Evolutionary conservation across 768 basidiomycete species (phyloP), one percentile per base, ranked within the genome.

Genomic region (Psilocybe tampanensis): DNA sequence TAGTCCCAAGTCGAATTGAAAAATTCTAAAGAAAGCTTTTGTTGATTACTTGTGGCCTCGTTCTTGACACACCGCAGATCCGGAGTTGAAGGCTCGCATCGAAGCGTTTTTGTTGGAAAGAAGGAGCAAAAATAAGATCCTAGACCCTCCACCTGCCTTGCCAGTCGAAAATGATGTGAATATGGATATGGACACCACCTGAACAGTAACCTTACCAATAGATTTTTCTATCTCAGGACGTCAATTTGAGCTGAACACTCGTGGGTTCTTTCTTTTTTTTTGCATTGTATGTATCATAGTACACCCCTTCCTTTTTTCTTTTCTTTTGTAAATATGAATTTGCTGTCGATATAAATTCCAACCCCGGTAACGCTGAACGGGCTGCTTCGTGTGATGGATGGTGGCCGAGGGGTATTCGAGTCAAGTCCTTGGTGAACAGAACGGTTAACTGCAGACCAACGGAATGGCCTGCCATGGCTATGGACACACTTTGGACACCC

Each of bases 1-100:
- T 19, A 7, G 7, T 34, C 15, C 39, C 18, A 24, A 18, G 18
- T 61, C n/a, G 32, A 42, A 32, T 59, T 11, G 7, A 32, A n/a
- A n/a, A 48, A 1, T n/a, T n/a, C n/a, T 24, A 23, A 12, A 47
- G 13, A 17, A 33, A 26, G 23, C 13, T 22, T 13, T 24, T 15
- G 13, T 22, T 4, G 12, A 56, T 56, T 66, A 36, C 32, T 65
- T n/a, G n/a, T n/a, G n/a, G n/a, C n/a, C n/a, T n/a, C n/a, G n/a
- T n/a, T n/a, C n/a, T n/a, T n/a, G n/a, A n/a, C n/a, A n/a, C n/a
- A n/a, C n/a, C n/a, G n/a, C n/a, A 86, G 92, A 89, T 63, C 67
- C 72, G 0, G 91, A 90, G 61, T 73, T 95, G 54, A 91, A 90
- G 67, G 80, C 77, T 15, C 83, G 80, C 63, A 95, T 96, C 64